These are phyloP conservation scores for Amanita molliuscula DNA, from an alignment of 768 basidiomycete genomes.

Conservation along the genomic window DNA sequence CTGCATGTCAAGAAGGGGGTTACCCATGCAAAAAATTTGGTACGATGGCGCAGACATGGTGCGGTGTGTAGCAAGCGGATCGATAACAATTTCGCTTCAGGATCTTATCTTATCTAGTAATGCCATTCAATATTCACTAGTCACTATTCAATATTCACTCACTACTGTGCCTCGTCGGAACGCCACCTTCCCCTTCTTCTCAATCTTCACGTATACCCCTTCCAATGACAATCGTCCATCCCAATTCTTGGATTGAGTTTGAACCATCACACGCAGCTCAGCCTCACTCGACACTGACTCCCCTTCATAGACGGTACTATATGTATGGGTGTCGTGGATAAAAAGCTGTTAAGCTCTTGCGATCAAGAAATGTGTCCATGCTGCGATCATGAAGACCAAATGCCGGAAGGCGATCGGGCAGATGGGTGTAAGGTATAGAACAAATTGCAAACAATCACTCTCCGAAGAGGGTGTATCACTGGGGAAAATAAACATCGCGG, in stretches of 20 bases:
- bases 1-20: conserved; percentile 95
- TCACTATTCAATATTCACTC: too few species aligned
- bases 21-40: conserved; percentile 83
- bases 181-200: conserved; percentile 27
- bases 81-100: not conserved
- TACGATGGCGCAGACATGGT: conserved; percentile 38
- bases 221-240: conserved; percentile 43
- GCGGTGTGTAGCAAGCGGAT: conserved; percentile 5
- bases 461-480: conserved; percentile 50
- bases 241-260: conserved; percentile 14
- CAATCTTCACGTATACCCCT: conserved; percentile 50
- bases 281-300: conserved; percentile 24
- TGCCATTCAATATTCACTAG: too few species aligned
- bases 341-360: conserved; percentile 19
- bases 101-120: not conserved
- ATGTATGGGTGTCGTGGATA: conserved; percentile 28
- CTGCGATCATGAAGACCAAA: conserved; percentile 51
- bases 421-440: conserved; percentile 43
- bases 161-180: conserved; percentile 48
- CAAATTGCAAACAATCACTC: conserved; percentile 58
- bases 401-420: conserved; percentile 48
- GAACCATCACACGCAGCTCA: conserved; percentile 35
- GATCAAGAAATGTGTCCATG: conserved; percentile 28
- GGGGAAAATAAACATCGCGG: conserved; percentile 39
- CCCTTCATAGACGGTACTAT: conserved; percentile 34